Evolutionary conservation across 2,329 filamentous ascomycete genomes (phyloP), one percentile per base, ranked within the genome.

Genomic region (Arthrobotrys entomopaga): DNA sequence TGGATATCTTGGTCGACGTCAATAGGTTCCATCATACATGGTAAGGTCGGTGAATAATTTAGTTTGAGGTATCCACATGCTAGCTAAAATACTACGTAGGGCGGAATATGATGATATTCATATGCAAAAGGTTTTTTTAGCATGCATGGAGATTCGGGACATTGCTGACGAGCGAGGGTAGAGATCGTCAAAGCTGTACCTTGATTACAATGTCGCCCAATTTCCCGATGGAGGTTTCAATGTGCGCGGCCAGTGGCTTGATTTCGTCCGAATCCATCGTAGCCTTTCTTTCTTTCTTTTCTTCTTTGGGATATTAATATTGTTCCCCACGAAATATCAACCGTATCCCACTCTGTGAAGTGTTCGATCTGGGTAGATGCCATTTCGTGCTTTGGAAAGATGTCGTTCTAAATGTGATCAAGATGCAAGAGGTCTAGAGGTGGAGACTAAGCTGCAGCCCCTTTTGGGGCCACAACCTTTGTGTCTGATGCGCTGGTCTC

Each of bases 391-490:
- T 3, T 13, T n/a, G n/a, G 10, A 3, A 43, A 16, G 16, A 16
- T 5, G n/a, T 50, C 4, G 1, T n/a, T n/a, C 20, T 19, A 22
- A 22, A 19, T 5, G 46, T 50, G 19, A 50, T 50, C 20, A 19
- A 20, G 46, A 50, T 19, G 46, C 8, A 7, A 19, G 13, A 22
- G 16, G 29, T 5, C 6, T 34, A 34, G 34, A 57, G 26, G 59
- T 50, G 46, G 48, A 52, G 50, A 60, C 67, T 72, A 60, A 60
- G 29, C 29, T n/a, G n/a, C n/a, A n/a, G 67, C 67, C 67, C 49
- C 60, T 60, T 52, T 60, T n/a, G 46, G 40, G 56, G 50, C 29
- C 26, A 7, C 26, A 29, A 34, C 29, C 29, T 2, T 34, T 34
- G n/a, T n/a, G n/a, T n/a, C n/a, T n/a, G n/a, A n/a, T n/a, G n/a